phyloP scores from a whole-genome alignment of 2,329 filamentous ascomycete genomes.

The Fusarium paranaense region DNA sequence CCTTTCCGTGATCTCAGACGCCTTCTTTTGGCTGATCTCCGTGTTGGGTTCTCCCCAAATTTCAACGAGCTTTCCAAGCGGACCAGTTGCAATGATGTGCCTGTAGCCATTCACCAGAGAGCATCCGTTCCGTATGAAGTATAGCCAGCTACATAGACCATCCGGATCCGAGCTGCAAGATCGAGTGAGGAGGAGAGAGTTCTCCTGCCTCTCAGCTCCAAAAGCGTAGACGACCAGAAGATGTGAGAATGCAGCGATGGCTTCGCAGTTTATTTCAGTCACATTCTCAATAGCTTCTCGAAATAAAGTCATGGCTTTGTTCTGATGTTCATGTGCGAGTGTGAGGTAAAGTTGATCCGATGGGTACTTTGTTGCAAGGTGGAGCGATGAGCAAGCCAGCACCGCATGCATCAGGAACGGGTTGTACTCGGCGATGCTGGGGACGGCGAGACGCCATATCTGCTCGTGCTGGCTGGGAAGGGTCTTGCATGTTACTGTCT shows the following conservation, averaged over 20 bases:
- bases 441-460: not conserved
- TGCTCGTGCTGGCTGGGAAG: not conserved
- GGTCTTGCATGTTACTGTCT: not conserved
- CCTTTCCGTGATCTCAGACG: not conserved
- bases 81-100: slow-evolving; percentile 9
- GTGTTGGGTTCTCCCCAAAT: slow-evolving; percentile 8
- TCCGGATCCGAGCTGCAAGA: not conserved
- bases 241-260: slow-evolving; percentile 8
- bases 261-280: slow-evolving; percentile 6
- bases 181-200: not conserved
- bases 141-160: slow-evolving; percentile 5
- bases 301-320: slow-evolving; percentile 10
- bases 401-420: slow-evolving; percentile 12
- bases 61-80: not conserved
- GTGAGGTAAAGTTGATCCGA: not conserved
- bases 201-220: not conserved
- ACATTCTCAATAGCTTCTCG: slow-evolving; percentile 1
- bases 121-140: slow-evolving; percentile 19
- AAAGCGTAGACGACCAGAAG: slow-evolving; percentile 16
- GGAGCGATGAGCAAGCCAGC: slow-evolving; percentile 16
- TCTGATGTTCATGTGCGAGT: slow-evolving; percentile 3
- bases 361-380: slow-evolving; percentile 5
- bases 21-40: not conserved
- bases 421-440: not conserved
- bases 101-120: slow-evolving; percentile 6